phyloP scores from a whole-genome alignment of 345 rosid species.

The Euphorbia lathyris region DNA sequence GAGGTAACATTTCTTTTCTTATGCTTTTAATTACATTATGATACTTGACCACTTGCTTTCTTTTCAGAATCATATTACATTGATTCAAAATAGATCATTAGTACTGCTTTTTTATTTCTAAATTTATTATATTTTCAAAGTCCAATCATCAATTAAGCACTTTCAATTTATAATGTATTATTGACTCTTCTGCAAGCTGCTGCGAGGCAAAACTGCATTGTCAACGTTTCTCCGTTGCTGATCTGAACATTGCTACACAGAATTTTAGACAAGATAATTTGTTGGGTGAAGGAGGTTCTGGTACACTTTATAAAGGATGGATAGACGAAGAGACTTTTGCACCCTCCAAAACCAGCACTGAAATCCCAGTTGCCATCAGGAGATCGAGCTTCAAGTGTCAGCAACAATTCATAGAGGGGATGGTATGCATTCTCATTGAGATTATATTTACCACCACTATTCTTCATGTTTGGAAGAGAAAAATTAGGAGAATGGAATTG shows the following conservation, averaged over 20 bases:
- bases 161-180: too few species aligned
- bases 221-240: constrained; percentile 47
- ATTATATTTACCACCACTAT: too few species aligned
- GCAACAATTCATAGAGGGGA: constrained; percentile 81
- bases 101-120: background rate
- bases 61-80: too few species aligned
- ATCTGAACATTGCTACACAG: constrained; percentile 54
- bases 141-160: too few species aligned
- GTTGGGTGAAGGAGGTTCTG: constrained; percentile 80
- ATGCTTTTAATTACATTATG: background rate
- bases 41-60: too few species aligned
- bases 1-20: background rate
- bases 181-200: background rate
- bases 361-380: constrained; percentile 71
- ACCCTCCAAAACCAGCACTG: constrained; percentile 56
- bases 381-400: constrained; percentile 54
- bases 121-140: background rate
- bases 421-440: constrained; percentile 31
- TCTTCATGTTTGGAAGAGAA: too few species aligned
- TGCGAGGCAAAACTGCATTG: constrained; percentile 16
- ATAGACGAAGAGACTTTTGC: constrained; percentile 52
- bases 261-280: constrained; percentile 55
- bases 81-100: background rate
- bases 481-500: constrained; percentile 23
- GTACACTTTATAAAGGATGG: constrained; percentile 83